Evolutionary conservation across 352 stramenopile genomes (phyloP).

Genomic region (Globisporangium yorkense): DNA sequence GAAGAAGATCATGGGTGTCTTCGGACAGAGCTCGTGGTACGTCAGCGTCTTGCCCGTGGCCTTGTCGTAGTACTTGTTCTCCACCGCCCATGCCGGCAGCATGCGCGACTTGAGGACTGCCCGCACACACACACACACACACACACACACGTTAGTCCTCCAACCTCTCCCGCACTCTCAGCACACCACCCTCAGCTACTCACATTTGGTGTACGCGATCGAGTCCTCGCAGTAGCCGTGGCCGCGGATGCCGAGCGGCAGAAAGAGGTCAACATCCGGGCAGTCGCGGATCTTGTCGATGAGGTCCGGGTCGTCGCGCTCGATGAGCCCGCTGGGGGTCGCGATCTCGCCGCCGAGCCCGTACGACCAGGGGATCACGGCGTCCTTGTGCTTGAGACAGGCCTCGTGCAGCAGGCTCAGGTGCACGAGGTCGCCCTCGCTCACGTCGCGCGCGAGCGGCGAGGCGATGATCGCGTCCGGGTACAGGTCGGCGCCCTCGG

Average conservation of each 20-base stretch:
- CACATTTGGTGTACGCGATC: conserved; percentile 58
- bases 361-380: conserved; percentile 21
- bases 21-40: conserved; percentile 51
- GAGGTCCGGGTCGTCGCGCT: conserved; percentile 28
- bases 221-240: conserved; percentile 70
- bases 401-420: conserved; percentile 28
- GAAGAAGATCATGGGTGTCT: conserved; percentile 43
- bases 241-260: conserved; percentile 34
- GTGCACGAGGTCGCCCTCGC: conserved; percentile 31
- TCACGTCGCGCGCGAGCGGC: conserved; percentile 25
- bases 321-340: conserved; percentile 5
- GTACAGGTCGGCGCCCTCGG: conserved; percentile 35
- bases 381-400: conserved; percentile 24
- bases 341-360: no score
- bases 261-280: conserved; percentile 56
- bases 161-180: no score
- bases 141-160: no score
- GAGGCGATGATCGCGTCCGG: conserved; percentile 35
- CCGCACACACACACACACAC: no score
- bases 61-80: conserved; percentile 28
- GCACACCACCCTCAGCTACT: background rate
- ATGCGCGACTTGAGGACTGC: conserved; percentile 34
- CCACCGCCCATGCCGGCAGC: conserved; percentile 39
- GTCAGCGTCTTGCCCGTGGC: conserved; percentile 17
- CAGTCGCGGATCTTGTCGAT: conserved; percentile 40